phyloP scores from a whole-genome alignment of 768 basidiomycete species.

The Mrakia frigida region DNA sequence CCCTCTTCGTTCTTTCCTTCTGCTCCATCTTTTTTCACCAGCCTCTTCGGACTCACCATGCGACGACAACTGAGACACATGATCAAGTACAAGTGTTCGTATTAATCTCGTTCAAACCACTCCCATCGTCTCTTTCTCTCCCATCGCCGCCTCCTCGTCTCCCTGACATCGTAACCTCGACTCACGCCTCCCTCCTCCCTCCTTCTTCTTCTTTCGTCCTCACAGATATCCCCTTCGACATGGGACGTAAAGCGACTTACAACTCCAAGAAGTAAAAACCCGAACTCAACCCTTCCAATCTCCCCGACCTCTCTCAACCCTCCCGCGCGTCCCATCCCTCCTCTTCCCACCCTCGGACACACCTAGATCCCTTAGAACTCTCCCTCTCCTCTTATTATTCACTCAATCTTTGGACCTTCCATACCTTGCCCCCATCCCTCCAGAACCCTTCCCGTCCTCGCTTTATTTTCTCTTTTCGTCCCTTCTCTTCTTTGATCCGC shows the following conservation, averaged over 20 bases:
- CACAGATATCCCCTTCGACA: constrained; percentile 32
- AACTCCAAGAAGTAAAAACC: constrained; percentile 2
- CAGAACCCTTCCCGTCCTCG: too few species aligned
- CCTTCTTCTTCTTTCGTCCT: neutral
- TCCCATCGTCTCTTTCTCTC: neutral
- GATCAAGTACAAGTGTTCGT: constrained; percentile 84
- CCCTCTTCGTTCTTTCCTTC: neutral
- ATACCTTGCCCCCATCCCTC: too few species aligned
- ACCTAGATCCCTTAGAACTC: too few species aligned
- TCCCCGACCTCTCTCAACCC: neutral
- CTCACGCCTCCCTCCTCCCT: neutral
- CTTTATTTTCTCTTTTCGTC: too few species aligned
- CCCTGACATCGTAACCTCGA: neutral
- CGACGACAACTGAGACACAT: constrained; percentile 63
- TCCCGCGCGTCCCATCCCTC: too few species aligned
- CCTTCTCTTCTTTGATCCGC: too few species aligned
- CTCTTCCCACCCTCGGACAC: neutral
- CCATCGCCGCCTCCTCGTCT: neutral
- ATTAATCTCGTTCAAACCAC: too few species aligned
- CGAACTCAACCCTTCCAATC: neutral
- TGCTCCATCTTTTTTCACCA: too few species aligned
- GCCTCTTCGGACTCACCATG: constrained; percentile 32
- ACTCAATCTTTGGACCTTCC: too few species aligned
- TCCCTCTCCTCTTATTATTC: too few species aligned
- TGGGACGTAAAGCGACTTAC: constrained; percentile 32